phyloP scores from a whole-genome alignment of 768 basidiomycete genomes.

The Rhodocollybia butyracea region DNA sequence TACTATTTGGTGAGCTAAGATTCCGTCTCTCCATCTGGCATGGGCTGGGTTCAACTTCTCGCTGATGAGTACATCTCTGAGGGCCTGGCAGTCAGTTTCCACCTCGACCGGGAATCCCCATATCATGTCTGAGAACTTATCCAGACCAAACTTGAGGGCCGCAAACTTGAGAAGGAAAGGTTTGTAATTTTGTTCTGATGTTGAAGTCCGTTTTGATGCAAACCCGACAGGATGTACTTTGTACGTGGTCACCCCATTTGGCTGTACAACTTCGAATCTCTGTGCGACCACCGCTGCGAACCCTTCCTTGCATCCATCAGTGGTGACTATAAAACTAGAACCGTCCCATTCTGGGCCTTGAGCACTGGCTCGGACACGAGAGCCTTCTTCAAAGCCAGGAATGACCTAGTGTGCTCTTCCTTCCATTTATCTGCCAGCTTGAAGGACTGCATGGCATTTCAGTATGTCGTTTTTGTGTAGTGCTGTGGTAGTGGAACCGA shows the following conservation, averaged over 20 bases:
- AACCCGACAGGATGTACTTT: no score
- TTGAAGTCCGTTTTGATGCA: no score
- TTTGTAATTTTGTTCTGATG: no score
- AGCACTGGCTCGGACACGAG: conserved; percentile 31
- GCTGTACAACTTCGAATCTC: conserved; percentile 9
- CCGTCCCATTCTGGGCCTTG: conserved; percentile 28
- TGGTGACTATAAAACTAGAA: conserved; percentile 28
- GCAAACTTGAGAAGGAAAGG: no score
- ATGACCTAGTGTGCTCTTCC: neutral
- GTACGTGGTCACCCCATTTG: no score
- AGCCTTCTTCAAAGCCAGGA: conserved; percentile 22
- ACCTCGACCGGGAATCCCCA: conserved; percentile 25
- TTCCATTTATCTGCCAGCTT: conserved; percentile 19
- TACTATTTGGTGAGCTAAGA: conserved; percentile 19
- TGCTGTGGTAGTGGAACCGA: neutral
- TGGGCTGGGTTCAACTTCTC: conserved; percentile 25
- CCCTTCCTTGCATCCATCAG: no score
- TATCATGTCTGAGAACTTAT: conserved; percentile 23
- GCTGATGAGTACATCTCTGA: conserved; percentile 21
- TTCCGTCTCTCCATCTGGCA: conserved; percentile 27
- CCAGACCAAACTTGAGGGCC: conserved; percentile 26
- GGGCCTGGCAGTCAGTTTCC: no score
- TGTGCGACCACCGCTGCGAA: conserved; percentile 32
- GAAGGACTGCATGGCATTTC: no score
- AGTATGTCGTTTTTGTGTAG: neutral